These are phyloP conservation scores for Leucoagaricus sp. DNA, from an alignment of 1,284 basidiomycete species.

Conservation along the genomic window DNA sequence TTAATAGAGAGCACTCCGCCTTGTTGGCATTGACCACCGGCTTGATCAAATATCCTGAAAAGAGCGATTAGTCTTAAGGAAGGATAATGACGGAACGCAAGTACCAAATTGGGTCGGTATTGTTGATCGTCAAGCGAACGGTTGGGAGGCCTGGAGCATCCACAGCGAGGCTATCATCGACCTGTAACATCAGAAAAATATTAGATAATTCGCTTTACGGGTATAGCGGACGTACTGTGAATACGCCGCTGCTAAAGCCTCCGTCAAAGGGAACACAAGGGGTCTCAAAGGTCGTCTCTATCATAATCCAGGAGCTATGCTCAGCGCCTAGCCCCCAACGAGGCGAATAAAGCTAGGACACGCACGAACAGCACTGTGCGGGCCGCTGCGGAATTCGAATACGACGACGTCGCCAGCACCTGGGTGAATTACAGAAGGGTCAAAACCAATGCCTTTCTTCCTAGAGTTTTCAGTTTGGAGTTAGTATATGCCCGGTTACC, in stretches of 20 bases:
- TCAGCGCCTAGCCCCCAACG: background rate
- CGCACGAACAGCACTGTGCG: constrained; percentile 38
- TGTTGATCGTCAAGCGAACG: constrained; percentile 30
- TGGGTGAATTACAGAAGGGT: constrained; percentile 38
- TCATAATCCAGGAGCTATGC: background rate
- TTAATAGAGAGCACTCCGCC: constrained; percentile 39
- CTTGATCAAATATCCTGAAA: constrained; percentile 38
- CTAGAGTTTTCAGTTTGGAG: constrained; percentile 17
- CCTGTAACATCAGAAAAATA: constrained; percentile 26
- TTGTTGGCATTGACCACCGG: constrained; percentile 35
- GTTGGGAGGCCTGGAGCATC: constrained; percentile 35
- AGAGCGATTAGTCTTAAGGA: background rate
- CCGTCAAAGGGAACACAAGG: constrained; percentile 34
- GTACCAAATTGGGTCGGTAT: constrained; percentile 35
- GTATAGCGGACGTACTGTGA: constrained; percentile 29
- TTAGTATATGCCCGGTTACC: background rate
- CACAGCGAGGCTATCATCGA: constrained; percentile 30
- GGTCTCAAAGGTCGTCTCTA: constrained; percentile 35
- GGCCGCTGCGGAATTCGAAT: constrained; percentile 39
- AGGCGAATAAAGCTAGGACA: constrained; percentile 8
- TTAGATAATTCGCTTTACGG: no score
- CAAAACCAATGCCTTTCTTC: constrained; percentile 39
- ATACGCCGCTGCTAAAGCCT: constrained; percentile 33
- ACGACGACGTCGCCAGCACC: constrained; percentile 31
- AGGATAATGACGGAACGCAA: background rate